Percentiles rank a stretch among this genome's conserved stretches.
phyloP scores from a whole-genome alignment of 768 basidiomycete genomes.

The Hericium rajendrae region DNA sequence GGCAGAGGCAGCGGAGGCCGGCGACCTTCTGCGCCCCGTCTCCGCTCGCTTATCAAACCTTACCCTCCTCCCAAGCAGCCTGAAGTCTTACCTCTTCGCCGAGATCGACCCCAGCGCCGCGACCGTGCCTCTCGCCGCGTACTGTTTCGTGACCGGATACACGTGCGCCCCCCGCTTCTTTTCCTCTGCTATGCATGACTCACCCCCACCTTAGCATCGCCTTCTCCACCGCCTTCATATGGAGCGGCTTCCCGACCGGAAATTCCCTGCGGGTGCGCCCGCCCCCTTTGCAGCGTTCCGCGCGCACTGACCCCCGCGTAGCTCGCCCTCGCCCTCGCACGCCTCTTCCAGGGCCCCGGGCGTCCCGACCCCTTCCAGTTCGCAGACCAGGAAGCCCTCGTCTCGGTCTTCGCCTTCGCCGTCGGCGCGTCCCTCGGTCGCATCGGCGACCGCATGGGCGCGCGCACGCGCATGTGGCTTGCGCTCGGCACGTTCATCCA shows the following conservation, averaged over 20 bases:
- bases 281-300: not conserved
- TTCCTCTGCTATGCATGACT: not conserved
- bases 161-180: slow-evolving; percentile 37
- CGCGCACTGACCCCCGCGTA: slow-evolving; percentile 21
- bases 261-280: slow-evolving; percentile 54
- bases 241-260: slow-evolving; percentile 83
- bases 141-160: slow-evolving; percentile 75
- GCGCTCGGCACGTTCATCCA: slow-evolving; percentile 62
- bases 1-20: not conserved
- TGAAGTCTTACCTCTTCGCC: slow-evolving; percentile 19
- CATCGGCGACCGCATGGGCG: slow-evolving; percentile 70
- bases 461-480: slow-evolving; percentile 68
- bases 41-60: not conserved
- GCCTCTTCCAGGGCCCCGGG: slow-evolving; percentile 53
- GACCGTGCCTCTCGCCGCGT: slow-evolving; percentile 47
- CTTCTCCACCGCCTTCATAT: slow-evolving; percentile 73
- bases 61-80: slow-evolving; percentile 13
- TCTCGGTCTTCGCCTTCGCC: slow-evolving; percentile 68
- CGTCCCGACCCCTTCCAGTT: slow-evolving; percentile 58
- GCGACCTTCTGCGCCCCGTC: not conserved
- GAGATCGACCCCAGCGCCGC: slow-evolving; percentile 46
- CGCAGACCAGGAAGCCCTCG: slow-evolving; percentile 76
- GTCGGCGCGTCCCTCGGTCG: slow-evolving; percentile 68
- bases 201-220: slow-evolving; percentile 33
- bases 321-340: slow-evolving; percentile 71